Percentiles rank a stretch among this genome's conserved stretches.
Evolutionary conservation across 139 green algal species (phyloP).

Genomic region (Chlamydomonas incerta): DNA sequence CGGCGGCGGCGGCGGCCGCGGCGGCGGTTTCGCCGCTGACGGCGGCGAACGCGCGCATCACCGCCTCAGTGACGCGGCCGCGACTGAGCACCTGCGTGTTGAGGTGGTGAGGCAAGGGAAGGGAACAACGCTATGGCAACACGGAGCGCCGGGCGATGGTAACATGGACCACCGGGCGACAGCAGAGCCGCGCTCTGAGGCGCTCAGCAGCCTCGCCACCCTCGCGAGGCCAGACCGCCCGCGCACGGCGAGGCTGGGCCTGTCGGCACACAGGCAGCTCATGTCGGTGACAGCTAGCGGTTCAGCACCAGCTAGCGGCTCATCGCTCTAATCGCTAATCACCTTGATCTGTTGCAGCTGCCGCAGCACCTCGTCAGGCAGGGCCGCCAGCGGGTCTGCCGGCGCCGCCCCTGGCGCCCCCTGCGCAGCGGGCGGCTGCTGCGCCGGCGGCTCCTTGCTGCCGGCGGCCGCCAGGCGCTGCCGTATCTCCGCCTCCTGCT

Average conservation of each 20-base stretch:
- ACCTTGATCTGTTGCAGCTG: slow-evolving; percentile 34
- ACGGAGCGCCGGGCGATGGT: too few relatives aligned
- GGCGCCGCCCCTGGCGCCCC: background rate
- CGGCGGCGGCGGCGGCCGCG: slow-evolving; percentile 17
- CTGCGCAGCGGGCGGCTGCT: background rate
- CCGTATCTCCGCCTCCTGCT: slow-evolving; percentile 9
- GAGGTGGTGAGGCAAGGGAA: too few relatives aligned
- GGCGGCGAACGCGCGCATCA: slow-evolving; percentile 17
- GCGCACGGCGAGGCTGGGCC: too few relatives aligned
- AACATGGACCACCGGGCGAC: too few relatives aligned
- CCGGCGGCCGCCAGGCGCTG: background rate
- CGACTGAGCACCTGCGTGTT: slow-evolving; percentile 12
- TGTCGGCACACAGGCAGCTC: too few relatives aligned
- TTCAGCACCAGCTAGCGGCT: too few relatives aligned
- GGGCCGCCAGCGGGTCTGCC: background rate
- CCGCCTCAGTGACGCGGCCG: background rate
- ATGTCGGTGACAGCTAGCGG: too few relatives aligned
- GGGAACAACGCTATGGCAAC: too few relatives aligned
- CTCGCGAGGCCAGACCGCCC: too few relatives aligned
- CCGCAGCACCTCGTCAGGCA: slow-evolving; percentile 6
- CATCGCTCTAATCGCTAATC: too few relatives aligned
- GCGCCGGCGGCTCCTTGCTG: background rate
- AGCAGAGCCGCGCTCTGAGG: too few relatives aligned
- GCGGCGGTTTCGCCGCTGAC: slow-evolving; percentile 9
- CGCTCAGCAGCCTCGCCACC: too few relatives aligned